Evolutionary conservation across 1,284 basidiomycete species (phyloP).

Genomic region (Heterobasidion irregulare): DNA sequence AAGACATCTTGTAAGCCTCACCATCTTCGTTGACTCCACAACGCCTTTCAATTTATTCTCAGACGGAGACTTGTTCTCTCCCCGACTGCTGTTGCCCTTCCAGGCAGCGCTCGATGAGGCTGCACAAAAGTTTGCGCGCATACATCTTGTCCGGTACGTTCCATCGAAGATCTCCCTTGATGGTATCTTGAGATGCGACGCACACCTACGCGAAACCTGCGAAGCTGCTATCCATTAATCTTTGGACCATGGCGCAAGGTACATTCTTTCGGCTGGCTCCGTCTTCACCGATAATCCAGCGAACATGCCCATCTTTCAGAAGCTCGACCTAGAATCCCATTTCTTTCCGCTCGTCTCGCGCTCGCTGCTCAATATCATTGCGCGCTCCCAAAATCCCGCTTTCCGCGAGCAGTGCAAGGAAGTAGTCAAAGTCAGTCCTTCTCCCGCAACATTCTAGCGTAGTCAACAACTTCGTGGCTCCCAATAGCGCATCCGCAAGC

Average conservation of each 20-base stretch:
- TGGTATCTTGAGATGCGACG: neutral
- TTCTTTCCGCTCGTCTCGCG: slow-evolving; percentile 41
- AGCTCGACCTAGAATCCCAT: slow-evolving; percentile 42
- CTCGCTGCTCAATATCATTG: slow-evolving; percentile 42
- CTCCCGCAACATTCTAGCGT: neutral
- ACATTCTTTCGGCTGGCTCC: slow-evolving; percentile 11
- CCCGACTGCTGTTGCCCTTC: slow-evolving; percentile 40
- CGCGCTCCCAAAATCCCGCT: slow-evolving; percentile 37
- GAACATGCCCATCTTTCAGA: slow-evolving; percentile 27
- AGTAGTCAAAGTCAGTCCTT: slow-evolving; percentile 39
- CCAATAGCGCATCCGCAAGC: neutral
- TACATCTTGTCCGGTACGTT: slow-evolving; percentile 50
- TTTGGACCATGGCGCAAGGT: slow-evolving; percentile 64
- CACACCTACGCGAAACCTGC: slow-evolving; percentile 5
- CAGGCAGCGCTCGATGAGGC: slow-evolving; percentile 42
- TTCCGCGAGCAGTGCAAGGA: slow-evolving; percentile 36
- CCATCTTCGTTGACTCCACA: neutral
- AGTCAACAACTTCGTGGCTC: neutral
- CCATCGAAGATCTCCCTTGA: neutral
- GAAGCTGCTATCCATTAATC: slow-evolving; percentile 64
- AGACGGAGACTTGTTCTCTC: slow-evolving; percentile 28
- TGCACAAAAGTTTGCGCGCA: slow-evolving; percentile 42
- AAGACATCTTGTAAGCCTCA: neutral
- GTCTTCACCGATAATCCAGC: neutral
- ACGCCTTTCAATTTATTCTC: neutral